Evolutionary conservation across 768 basidiomycete species (phyloP).

Genomic region (Russula earlei): DNA sequence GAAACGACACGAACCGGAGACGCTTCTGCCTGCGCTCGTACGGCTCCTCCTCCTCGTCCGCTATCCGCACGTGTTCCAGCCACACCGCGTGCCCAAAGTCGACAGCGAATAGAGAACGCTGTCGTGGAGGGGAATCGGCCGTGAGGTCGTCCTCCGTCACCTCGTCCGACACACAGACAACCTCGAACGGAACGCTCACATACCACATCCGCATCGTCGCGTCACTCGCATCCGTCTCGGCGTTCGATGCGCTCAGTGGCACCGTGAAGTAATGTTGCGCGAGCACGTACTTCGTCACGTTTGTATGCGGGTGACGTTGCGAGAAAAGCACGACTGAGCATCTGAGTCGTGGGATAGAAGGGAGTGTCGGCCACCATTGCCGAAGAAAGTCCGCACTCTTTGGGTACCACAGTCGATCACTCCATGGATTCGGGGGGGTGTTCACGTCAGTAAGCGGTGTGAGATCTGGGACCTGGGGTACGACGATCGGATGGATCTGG

Average conservation of each 20-base stretch:
- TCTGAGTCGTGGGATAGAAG: conserved; percentile 53
- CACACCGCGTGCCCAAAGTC: no score
- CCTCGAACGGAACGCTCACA: conserved; percentile 60
- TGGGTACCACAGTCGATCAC: conserved; percentile 59
- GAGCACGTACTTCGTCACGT: conserved; percentile 52
- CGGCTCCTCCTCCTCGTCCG: no score
- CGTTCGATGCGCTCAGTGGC: conserved; percentile 32
- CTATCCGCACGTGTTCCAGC: no score
- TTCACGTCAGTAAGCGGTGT: background rate
- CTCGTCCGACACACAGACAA: conserved; percentile 51
- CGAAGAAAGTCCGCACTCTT: conserved; percentile 70
- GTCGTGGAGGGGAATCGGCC: no score
- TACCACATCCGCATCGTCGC: conserved; percentile 63
- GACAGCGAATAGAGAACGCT: no score
- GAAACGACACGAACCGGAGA: no score
- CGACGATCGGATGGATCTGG: background rate
- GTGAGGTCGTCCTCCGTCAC: no score
- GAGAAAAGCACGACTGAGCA: conserved; percentile 65
- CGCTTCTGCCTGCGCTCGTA: no score
- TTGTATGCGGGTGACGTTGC: conserved; percentile 49
- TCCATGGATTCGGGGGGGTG: conserved; percentile 46
- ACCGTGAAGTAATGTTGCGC: conserved; percentile 72
- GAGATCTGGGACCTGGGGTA: background rate
- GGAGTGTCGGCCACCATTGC: conserved; percentile 71
- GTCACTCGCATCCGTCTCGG: conserved; percentile 31